Base-by-base conservation (phyloP, 2,329 filamentous ascomycete species). In the Ophiostoma novo-ulmi region DNA sequence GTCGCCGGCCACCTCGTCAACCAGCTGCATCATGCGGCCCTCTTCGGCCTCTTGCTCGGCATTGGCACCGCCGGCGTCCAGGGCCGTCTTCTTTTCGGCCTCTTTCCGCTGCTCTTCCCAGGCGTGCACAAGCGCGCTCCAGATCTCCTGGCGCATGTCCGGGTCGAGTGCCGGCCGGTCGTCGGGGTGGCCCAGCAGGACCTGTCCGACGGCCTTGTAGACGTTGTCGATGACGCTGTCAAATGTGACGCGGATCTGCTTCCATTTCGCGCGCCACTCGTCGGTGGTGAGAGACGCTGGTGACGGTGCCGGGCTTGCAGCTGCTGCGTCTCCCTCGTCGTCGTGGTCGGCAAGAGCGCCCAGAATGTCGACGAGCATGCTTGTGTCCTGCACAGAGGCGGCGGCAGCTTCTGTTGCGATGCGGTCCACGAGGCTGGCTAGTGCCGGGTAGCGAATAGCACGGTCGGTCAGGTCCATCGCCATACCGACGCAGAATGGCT, bases 371-470 rank as follows among this genome's bases (percentile, higher is more conserved):
- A 69, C 68, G 44, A 74, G 71, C 1, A 73, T 74, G 36, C 75
- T 73, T 5, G n/a, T 61, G 5, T 74, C 75, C 38, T 73, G 38
- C 38, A 48, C 39, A 0, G 65, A 73, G 0, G 71, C 69, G 3
- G 69, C 76, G 74, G 77, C 77, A 64, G 80, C 78, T 20, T 78
- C 73, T 22, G 73, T 76, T 8, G 78, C 79, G 31, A 92, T 80
- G 10, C 86, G 82, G 55, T 85, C 80, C 65, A 82, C 82, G 61
- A 92, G 78, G 31, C 36, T 64, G n/a, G 67, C 69, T 38, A 74
- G 65, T 14, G 73, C 70, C 1, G 71, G 71, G 67, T 74, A 73
- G 1, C 73, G 73, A 39, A 74, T 55, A 1, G 73, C 73, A 1
- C 71, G 71, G 69, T 74, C 73, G 3, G 39, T 39, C 10, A 74